phyloP scores from a whole-genome alignment of 2,329 filamentous ascomycete genomes.

The Chaetomium sp. region DNA sequence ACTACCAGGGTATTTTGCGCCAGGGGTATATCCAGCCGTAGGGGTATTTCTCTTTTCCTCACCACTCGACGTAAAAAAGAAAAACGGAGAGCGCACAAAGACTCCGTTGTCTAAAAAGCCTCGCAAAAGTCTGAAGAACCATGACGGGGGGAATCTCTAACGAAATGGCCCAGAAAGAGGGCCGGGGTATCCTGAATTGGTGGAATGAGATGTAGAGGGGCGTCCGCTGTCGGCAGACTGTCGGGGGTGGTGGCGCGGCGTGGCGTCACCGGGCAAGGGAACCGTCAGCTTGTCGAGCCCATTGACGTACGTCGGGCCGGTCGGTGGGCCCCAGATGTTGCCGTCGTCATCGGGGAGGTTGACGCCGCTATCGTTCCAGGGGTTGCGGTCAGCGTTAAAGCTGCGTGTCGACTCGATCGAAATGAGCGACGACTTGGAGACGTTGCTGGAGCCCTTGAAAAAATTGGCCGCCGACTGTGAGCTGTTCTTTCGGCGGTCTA shows the following conservation, averaged over 20 bases:
- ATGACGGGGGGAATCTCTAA: conserved; percentile 49
- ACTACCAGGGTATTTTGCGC: conserved; percentile 51
- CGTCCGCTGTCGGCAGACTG: conserved; percentile 86
- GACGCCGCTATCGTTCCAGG: conserved; percentile 96
- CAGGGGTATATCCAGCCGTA: conserved; percentile 59
- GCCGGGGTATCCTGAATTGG: conserved; percentile 91
- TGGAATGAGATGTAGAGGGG: conserved; percentile 91
- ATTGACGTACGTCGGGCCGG: conserved; percentile 36
- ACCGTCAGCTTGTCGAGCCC: conserved; percentile 59
- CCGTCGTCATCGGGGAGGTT: conserved; percentile 89
- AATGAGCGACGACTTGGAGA: conserved; percentile 90
- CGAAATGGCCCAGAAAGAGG: conserved; percentile 77
- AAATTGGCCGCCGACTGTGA: conserved; percentile 75
- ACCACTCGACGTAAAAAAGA: conserved; percentile 28
- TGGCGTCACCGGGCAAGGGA: conserved; percentile 70
- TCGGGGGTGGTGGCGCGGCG: conserved; percentile 75
- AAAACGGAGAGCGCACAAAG: neutral
- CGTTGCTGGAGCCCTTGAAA: conserved; percentile 87
- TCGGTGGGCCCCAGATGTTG: conserved; percentile 54
- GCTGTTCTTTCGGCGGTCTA: conserved; percentile 91
- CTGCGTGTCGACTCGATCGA: conserved; percentile 94
- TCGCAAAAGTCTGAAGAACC: conserved; percentile 24
- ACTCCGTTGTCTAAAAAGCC: conserved; percentile 33
- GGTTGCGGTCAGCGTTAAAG: conserved; percentile 84
- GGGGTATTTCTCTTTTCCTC: conserved; percentile 48